Percentiles rank a stretch among this genome's conserved stretches.
Evolutionary conservation across 2,329 filamentous ascomycete genomes (phyloP).

Genomic region (Cordyceps pruinosa): DNA sequence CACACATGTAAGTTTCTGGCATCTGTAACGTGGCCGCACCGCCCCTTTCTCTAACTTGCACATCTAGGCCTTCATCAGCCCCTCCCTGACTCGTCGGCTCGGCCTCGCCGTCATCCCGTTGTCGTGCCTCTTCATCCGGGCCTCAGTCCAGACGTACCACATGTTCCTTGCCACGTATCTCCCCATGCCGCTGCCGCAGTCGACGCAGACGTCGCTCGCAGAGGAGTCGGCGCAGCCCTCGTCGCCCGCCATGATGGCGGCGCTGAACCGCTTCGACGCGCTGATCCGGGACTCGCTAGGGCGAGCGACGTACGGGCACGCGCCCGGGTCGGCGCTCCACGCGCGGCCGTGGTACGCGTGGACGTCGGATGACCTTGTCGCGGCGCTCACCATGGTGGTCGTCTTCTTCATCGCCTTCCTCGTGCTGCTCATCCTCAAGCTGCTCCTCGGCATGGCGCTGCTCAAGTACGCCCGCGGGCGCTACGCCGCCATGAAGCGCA

Average conservation of each 20-base stretch:
- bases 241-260: slow-evolving; percentile 69
- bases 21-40: not conserved
- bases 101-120: slow-evolving; percentile 88
- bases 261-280: slow-evolving; percentile 70
- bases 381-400: slow-evolving; percentile 71
- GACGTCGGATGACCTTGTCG: slow-evolving; percentile 67
- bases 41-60: slow-evolving; percentile 11
- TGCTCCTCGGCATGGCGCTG: slow-evolving; percentile 81
- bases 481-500: slow-evolving; percentile 72
- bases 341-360: slow-evolving; percentile 45
- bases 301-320: slow-evolving; percentile 60
- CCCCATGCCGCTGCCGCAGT: slow-evolving; percentile 61
- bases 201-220: slow-evolving; percentile 57
- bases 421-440: slow-evolving; percentile 74
- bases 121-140: slow-evolving; percentile 90
- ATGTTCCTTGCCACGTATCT: slow-evolving; percentile 93
- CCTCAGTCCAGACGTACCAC: slow-evolving; percentile 91
- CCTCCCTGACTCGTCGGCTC: slow-evolving; percentile 81
- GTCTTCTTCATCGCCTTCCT: slow-evolving; percentile 83
- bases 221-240: slow-evolving; percentile 56
- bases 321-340: slow-evolving; percentile 34
- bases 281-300: slow-evolving; percentile 70
- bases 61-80: slow-evolving; percentile 73
- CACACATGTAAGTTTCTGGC: slow-evolving; percentile 58
- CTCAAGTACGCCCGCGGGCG: slow-evolving; percentile 71